phyloP scores from a whole-genome alignment of 768 basidiomycete species.

The Leccinum variicolor region DNA sequence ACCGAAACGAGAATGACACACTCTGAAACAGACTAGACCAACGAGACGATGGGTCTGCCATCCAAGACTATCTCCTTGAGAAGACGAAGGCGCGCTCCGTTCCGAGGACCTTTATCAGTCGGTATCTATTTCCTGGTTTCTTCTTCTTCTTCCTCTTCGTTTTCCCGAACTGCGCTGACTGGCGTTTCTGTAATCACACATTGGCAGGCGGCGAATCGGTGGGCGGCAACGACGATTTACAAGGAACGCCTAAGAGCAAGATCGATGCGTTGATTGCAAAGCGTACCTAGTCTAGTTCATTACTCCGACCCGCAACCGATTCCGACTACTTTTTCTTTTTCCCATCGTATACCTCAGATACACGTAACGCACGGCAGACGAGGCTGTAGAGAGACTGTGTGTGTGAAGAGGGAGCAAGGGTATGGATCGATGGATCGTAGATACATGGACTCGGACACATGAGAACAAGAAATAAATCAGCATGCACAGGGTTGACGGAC shows the following conservation, averaged over 20 bases:
- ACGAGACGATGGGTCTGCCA: slow-evolving; percentile 52
- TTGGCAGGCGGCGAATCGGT: slow-evolving; percentile 17
- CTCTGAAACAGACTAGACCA: slow-evolving; percentile 45
- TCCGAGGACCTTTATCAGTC: slow-evolving; percentile 76
- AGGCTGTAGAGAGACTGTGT: neutral
- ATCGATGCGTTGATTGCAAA: slow-evolving; percentile 13
- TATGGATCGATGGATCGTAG: neutral
- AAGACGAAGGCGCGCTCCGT: slow-evolving; percentile 72
- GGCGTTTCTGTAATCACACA: neutral
- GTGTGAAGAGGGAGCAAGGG: neutral
- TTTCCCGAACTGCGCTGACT: neutral
- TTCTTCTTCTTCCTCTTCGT: neutral
- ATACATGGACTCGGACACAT: no score
- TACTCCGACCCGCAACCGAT: no score
- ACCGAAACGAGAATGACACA: neutral
- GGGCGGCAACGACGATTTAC: slow-evolving; percentile 22
- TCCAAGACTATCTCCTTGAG: slow-evolving; percentile 61
- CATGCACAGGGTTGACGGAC: neutral
- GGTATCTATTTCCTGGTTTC: slow-evolving; percentile 10
- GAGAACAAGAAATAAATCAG: neutral
- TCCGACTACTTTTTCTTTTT: neutral
- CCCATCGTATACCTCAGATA: slow-evolving; percentile 1
- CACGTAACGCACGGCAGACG: neutral
- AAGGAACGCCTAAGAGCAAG: neutral
- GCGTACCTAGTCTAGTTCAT: neutral